Conservation (phyloP, 2,329 filamentous ascomycete species). For the Fusarium lateritium region DNA sequence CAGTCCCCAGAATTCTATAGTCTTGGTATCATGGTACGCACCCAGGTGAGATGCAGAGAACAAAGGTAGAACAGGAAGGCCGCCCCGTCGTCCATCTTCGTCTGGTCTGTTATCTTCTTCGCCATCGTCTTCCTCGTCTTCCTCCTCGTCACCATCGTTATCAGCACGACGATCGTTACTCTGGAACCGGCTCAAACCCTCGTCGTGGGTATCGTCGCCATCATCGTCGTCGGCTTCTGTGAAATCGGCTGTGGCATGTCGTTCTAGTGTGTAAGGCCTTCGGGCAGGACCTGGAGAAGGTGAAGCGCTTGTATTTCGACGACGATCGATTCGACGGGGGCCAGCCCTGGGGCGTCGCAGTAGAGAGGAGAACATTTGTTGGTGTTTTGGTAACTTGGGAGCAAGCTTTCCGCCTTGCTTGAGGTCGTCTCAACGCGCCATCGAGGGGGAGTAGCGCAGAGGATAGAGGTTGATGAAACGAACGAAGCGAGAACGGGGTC, state of each 20-base stretch:
- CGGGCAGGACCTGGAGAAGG: slow-evolving; percentile 52
- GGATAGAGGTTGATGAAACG: slow-evolving; percentile 38
- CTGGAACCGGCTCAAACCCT: slow-evolving; percentile 47
- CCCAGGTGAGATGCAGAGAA: slow-evolving; percentile 86
- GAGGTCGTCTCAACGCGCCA: slow-evolving; percentile 48
- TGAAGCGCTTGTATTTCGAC: slow-evolving; percentile 49
- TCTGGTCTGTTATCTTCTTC: slow-evolving; percentile 62
- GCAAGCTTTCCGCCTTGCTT: slow-evolving; percentile 49
- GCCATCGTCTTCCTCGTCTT: slow-evolving; percentile 58
- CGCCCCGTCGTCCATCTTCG: slow-evolving; percentile 47
- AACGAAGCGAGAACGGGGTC: slow-evolving; percentile 36
- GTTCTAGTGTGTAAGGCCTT: slow-evolving; percentile 48
- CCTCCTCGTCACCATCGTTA: slow-evolving; percentile 64
- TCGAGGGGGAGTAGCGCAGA: slow-evolving; percentile 36
- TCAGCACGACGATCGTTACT: slow-evolving; percentile 46
- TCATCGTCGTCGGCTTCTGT: slow-evolving; percentile 73
- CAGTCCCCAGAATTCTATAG: slow-evolving; percentile 2
- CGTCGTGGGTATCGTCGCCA: slow-evolving; percentile 58
- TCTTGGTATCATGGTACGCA: slow-evolving; percentile 53
- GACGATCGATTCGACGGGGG: slow-evolving; percentile 53
- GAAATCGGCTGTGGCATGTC: slow-evolving; percentile 75
- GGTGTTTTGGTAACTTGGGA: slow-evolving; percentile 26
- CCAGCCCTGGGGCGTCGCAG: slow-evolving; percentile 54
- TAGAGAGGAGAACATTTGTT: slow-evolving; percentile 57
- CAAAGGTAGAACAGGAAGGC: slow-evolving; percentile 74